Conservation (phyloP, 768 basidiomycete species). For the Xerocomus potaroensis region DNA sequence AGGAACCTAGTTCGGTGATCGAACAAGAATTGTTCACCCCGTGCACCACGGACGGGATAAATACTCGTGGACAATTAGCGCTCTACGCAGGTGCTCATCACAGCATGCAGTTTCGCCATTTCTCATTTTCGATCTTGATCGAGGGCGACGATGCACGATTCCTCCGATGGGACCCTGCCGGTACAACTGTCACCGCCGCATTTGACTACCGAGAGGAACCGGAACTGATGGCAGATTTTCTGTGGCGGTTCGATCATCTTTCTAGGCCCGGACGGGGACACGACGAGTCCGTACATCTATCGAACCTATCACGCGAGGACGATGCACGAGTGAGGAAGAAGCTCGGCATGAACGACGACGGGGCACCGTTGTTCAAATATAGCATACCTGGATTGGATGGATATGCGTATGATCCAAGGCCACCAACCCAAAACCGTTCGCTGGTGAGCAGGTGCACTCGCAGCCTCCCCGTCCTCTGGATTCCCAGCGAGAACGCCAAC, state of each 20-base stretch:
- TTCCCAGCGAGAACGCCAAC: not conserved
- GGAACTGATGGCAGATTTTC: not conserved
- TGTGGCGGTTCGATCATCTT: not conserved
- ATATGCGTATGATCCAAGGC: not conserved
- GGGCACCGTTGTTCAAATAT: not conserved
- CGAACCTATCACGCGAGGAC: not conserved
- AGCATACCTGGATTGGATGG: not conserved
- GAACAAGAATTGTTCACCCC: not conserved
- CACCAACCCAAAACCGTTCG: not conserved
- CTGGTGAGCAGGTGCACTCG: slow-evolving; percentile 2
- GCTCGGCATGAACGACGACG: no score
- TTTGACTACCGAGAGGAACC: not conserved
- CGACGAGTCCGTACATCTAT: not conserved
- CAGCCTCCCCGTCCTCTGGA: not conserved
- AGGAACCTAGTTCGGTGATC: no score
- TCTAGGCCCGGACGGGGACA: not conserved
- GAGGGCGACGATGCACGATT: not conserved
- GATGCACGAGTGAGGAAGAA: not conserved
- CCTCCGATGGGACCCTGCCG: not conserved
- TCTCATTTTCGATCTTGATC: not conserved
- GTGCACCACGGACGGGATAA: not conserved
- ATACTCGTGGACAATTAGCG: not conserved
- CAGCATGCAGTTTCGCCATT: not conserved
- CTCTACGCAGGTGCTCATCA: not conserved
- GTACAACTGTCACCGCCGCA: not conserved